A percentile compares a stretch with the other conserved stretches of the same genome.
Evolutionary conservation across 768 basidiomycete species (phyloP).

Genomic region (Hortiboletus campestris): DNA sequence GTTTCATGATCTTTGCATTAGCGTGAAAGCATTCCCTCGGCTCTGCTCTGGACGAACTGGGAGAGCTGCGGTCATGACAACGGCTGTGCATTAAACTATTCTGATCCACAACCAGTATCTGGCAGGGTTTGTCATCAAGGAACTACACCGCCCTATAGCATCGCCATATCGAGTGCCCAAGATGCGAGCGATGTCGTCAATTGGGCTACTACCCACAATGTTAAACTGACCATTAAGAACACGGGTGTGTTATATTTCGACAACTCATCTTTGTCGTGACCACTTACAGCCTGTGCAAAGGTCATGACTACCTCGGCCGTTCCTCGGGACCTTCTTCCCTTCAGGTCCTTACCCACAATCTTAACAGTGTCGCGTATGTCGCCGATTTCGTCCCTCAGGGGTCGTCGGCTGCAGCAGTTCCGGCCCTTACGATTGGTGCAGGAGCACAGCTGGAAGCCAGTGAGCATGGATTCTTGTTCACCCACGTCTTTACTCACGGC

Average conservation of each 20-base stretch:
- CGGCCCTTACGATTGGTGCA: constrained; percentile 14
- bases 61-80: constrained; percentile 15
- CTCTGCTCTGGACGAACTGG: constrained; percentile 23
- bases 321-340: constrained; percentile 16
- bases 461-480: not conserved
- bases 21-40: constrained; percentile 15
- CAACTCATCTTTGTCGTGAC: too few species aligned
- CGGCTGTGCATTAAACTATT: constrained; percentile 20
- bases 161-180: constrained; percentile 11
- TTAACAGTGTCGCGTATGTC: constrained; percentile 6
- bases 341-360: constrained; percentile 17
- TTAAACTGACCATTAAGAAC: constrained; percentile 22
- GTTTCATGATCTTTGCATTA: not conserved
- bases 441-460: constrained; percentile 13
- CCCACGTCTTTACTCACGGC: not conserved
- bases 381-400: constrained; percentile 18
- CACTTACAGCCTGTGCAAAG: not conserved
- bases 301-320: constrained; percentile 19
- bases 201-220: constrained; percentile 14
- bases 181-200: constrained; percentile 17
- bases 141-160: constrained; percentile 15
- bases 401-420: constrained; percentile 6
- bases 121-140: constrained; percentile 13
- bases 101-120: constrained; percentile 12
- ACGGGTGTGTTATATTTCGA: constrained; percentile 8